Percentiles rank a stretch among this genome's conserved stretches.
phyloP scores from a whole-genome alignment of 2,329 filamentous ascomycete genomes.

The Aspergillus melleus region DNA sequence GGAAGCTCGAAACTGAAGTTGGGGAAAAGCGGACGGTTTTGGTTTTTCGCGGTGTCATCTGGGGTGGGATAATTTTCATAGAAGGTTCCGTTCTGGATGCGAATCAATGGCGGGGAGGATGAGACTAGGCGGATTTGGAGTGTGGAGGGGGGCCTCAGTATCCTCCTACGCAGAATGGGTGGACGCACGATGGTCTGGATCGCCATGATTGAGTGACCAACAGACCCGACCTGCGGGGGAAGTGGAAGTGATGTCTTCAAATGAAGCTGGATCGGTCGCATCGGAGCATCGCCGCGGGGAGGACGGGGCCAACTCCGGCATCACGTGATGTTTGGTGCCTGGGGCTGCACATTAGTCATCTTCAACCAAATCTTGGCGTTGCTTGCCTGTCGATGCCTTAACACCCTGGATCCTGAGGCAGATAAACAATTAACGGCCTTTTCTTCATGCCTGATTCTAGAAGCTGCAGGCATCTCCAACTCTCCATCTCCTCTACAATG shows the following conservation, averaged over 20 bases:
- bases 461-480: too few relatives aligned
- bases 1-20: slow-evolving; percentile 70
- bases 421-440: too few relatives aligned
- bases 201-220: too few relatives aligned
- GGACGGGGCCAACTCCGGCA: neutral
- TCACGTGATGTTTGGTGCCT: neutral
- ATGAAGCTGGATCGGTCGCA: too few relatives aligned
- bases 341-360: too few relatives aligned
- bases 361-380: too few relatives aligned
- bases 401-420: too few relatives aligned
- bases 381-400: too few relatives aligned
- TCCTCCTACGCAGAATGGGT: neutral
- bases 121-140: slow-evolving; percentile 17
- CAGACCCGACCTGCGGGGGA: neutral
- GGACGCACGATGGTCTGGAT: neutral
- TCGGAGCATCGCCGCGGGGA: neutral
- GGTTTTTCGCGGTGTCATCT: slow-evolving; percentile 42
- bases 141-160: neutral
- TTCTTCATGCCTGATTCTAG: too few relatives aligned
- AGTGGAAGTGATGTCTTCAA: neutral
- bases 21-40: slow-evolving; percentile 73
- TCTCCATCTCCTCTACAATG: too few relatives aligned
- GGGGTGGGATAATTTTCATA: slow-evolving; percentile 70
- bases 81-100: slow-evolving; percentile 77
- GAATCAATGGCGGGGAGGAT: slow-evolving; percentile 58